Base-by-base conservation (phyloP, 345 rosid genomes). In the Hypericum perforatum region DNA sequence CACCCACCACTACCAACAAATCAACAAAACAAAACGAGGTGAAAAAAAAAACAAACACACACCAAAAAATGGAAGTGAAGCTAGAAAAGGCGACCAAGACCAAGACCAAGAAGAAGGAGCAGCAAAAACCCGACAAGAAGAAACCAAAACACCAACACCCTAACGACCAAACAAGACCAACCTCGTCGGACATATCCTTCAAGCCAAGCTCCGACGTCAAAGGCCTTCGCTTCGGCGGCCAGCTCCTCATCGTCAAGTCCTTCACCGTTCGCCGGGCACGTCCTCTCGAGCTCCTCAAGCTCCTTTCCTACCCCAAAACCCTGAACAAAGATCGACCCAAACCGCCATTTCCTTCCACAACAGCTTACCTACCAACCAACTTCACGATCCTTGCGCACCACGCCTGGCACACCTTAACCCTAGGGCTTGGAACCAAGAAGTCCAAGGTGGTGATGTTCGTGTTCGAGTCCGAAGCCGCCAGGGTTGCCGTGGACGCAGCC, bases 341-440 rank as follows among this genome's bases (percentile, higher is more conserved):
- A 0, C 67, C 65, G 8, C 79, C 85, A 5, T 82, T 87, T 60
- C 78, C 90, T 15, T 81, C 98, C 0, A 81, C 95, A 5, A 71
- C 95, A 9, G 94, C 90, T 37, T 92, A 77, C 63, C 51, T 92
- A 43, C 96, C 98, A 0, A 92, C 96, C 7, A 88, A 85, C 69
- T 92, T 92, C 94, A 88, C 95, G 0, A 82, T 92, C 73, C 62
- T 92, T 14, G 95, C 98, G 1, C 96, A 92, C 72, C 96, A 81
- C 46, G 98, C 98, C 5, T 92, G 95, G 98, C 96, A 92, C 43
- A 92, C 98, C 11, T 66, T 92, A 0, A 88, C 96, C 3, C 84
- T 92, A 11, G 98, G 98, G 2, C 75, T 92, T 0, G 96, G 98
- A 5, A 88, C 98, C 7, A 88, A 69, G 62, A 92, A 88, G 52